These are phyloP conservation scores for Aspergillus indologenus DNA, from an alignment of 495 filamentous ascomycete genomes.

Conservation along the genomic window DNA sequence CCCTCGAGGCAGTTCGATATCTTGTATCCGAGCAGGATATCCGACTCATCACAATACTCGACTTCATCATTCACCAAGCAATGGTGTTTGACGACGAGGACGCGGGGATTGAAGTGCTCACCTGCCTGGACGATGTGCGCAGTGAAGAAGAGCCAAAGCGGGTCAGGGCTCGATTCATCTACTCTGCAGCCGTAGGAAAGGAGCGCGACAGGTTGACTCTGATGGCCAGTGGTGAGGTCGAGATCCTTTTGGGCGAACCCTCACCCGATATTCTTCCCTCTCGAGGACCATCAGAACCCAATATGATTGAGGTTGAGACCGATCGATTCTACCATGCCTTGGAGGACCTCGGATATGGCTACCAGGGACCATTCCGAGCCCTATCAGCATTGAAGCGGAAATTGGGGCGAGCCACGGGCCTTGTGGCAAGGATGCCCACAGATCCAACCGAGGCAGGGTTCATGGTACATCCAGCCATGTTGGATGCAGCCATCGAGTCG, in stretches of 20 bases:
- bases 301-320: background rate
- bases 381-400: background rate
- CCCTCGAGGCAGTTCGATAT: conserved; percentile 44
- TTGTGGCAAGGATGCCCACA: background rate
- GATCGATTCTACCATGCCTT: background rate
- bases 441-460: no score
- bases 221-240: no score
- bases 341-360: background rate
- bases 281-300: no score
- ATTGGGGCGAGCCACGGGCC: background rate
- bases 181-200: no score
- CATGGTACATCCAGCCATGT: background rate
- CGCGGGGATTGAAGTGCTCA: no score
- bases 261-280: no score
- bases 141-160: no score
- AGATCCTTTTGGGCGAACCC: no score
- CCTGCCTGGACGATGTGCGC: no score
- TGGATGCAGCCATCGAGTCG: background rate
- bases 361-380: background rate
- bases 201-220: no score
- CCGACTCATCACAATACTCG: background rate
- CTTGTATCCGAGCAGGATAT: background rate
- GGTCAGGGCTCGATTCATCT: no score
- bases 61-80: background rate
- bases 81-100: background rate